Conservation (phyloP, 768 basidiomycete genomes). For the Lentinula detonsa region DNA sequence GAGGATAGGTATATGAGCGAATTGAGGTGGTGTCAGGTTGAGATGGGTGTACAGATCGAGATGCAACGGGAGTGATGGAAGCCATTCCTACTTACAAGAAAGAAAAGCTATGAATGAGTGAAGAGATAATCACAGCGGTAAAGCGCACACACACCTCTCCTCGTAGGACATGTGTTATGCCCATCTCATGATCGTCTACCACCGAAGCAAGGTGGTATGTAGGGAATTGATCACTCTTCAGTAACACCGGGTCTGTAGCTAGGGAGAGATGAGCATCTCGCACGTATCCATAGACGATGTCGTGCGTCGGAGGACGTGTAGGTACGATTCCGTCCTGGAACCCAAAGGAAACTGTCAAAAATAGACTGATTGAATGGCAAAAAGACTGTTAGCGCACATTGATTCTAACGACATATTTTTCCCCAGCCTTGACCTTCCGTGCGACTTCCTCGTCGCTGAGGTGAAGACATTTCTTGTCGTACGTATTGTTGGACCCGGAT, state of each 20-base stretch:
- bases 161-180: slow-evolving; percentile 89
- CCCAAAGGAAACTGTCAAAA: neutral
- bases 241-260: slow-evolving; percentile 83
- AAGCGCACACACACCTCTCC: slow-evolving; percentile 63
- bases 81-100: slow-evolving; percentile 71
- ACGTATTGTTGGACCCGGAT: slow-evolving; percentile 70
- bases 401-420: slow-evolving; percentile 79
- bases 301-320: slow-evolving; percentile 40
- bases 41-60: slow-evolving; percentile 83
- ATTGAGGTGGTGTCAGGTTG: slow-evolving; percentile 64
- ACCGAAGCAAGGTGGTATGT: slow-evolving; percentile 97
- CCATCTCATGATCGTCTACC: slow-evolving; percentile 95
- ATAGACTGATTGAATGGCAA: neutral
- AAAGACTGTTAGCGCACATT: slow-evolving; percentile 49
- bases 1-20: slow-evolving; percentile 88
- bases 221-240: slow-evolving; percentile 91
- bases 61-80: slow-evolving; percentile 88
- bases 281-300: slow-evolving; percentile 72
- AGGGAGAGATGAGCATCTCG: slow-evolving; percentile 73
- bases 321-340: slow-evolving; percentile 56
- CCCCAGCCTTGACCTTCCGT: slow-evolving; percentile 64
- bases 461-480: slow-evolving; percentile 85
- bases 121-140: neutral
- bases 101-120: neutral
- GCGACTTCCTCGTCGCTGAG: slow-evolving; percentile 83